Base-by-base conservation (phyloP, 2,329 filamentous ascomycete genomes). In the Pseudocercospora fuligena region DNA sequence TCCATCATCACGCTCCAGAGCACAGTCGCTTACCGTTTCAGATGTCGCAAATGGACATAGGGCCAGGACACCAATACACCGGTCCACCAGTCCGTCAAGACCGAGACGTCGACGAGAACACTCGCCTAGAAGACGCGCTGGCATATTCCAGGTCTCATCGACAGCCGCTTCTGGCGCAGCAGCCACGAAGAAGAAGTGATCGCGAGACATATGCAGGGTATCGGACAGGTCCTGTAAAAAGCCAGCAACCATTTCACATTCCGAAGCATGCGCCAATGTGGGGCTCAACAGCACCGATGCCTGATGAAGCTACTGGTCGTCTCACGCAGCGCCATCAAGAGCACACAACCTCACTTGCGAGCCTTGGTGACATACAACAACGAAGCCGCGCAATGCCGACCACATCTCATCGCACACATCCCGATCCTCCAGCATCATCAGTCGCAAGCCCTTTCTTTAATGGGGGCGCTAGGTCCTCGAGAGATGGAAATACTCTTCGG, bases 371-470 rank as follows among this genome's bases (percentile, higher is more conserved):
- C 40, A 43, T 43, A n/a, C 40, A 43, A n/a, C 40, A 43, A 19
- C 40, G 16, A n/a, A 14, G 14, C 31, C 47, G 29, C 23, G 33
- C 23, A 16, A n/a, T n/a, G 25, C 14, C 36, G 49, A 29, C 58
- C 23, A 58, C 64, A 40, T 12, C 53, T 14, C 36, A 46, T 43
- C 33, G 21, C 27, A 40, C 12, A 40, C n/a, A 31, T 25, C 27
- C 49, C 14, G 64, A 66, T 25, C 66, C 58, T 36, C 65, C 64
- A 0, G 31, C 40, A 1, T 59, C 76, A 47, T 73, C 73, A 7
- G 76, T 81, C 62, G 73, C 78, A 72, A 82, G 80, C 76, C 78
- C 80, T 9, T 80, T 80, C 68, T 81, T 82, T 68, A 71, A 61
- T 23, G 60, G 60, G 11, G 36, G 14, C 33, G 49, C 12, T 14